Percentiles rank a stretch among this genome's conserved stretches.
phyloP scores from a whole-genome alignment of 2,329 filamentous ascomycete species.

The Polytolypa hystricis region DNA sequence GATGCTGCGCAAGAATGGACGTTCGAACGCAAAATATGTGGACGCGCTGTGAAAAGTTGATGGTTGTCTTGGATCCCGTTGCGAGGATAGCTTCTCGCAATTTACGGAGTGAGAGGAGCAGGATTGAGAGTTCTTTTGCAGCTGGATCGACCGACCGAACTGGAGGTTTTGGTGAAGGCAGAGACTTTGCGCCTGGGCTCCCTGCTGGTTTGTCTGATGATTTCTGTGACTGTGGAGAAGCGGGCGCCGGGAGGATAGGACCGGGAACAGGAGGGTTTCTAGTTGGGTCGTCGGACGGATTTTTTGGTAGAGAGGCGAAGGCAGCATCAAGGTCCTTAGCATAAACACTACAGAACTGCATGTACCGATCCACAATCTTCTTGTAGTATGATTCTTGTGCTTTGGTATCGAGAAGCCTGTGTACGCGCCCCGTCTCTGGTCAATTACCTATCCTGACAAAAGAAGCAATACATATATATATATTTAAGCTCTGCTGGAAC shows the following conservation, averaged over 20 bases:
- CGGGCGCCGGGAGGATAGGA: constrained; percentile 9
- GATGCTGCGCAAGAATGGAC: constrained; percentile 67
- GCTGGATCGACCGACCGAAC: constrained; percentile 28
- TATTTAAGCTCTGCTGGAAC: constrained; percentile 8
- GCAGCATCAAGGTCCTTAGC: constrained; percentile 62
- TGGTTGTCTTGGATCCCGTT: constrained; percentile 55
- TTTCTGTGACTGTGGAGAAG: constrained; percentile 6
- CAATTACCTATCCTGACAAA: no score
- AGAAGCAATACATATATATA: constrained; percentile 4
- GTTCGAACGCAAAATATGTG: constrained; percentile 88
- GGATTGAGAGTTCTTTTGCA: constrained; percentile 56
- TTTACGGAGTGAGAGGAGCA: constrained; percentile 79
- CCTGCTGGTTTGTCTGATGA: constrained; percentile 8
- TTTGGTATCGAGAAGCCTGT: constrained; percentile 60
- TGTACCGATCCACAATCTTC: constrained; percentile 77
- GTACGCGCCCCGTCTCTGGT: no score
- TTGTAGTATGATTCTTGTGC: constrained; percentile 77
- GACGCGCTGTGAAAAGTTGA: constrained; percentile 74
- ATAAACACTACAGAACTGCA: constrained; percentile 73
- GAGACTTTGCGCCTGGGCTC: constrained; percentile 3
- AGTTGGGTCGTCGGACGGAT: constrained; percentile 27
- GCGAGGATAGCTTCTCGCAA: constrained; percentile 79
- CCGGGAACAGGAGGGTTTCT: constrained; percentile 28
- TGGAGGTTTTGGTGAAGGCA: constrained; percentile 10
- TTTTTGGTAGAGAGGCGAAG: constrained; percentile 52